Evolutionary conservation across 805 yeast genomes (phyloP), one percentile per base, ranked within the genome.

Genomic region (Candida jianshihensis): DNA sequence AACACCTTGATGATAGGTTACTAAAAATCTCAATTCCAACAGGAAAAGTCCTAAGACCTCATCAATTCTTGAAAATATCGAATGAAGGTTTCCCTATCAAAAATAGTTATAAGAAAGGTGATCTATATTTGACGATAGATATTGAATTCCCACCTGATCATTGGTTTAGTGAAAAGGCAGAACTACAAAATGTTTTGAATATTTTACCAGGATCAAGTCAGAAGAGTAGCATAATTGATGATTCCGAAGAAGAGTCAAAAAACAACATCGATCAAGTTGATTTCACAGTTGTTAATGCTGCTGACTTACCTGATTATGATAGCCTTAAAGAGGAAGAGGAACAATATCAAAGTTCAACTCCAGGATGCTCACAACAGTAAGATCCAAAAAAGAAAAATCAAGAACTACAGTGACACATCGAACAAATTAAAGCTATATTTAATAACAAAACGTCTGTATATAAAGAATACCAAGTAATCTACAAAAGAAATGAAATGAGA

Each of bases 51-150:
- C 51, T 88, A 6, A 71, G 80, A 49, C 96, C 96, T 0, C 81
- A 82, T 8, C 85, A 86, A 43, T 70, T 63, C 38, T 56, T 89
- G 24, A 68, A 76, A 40, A 63, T 89, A 11, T 58, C 68, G 27
- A 71, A 72, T 29, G 95, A 87, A 56, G 97, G 97, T 5, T 86
- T 90, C 94, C 96, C 96, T 1, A 50, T 72, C 5, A 60, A 62
- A 39, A 45, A 48, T 26, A 39, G 59, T 30, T 53, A 40, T 11
- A 51, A 46, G 41, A 62, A 62, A 30, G 96, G 96, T 19, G 84
- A 84, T 55, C 61, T 88, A 44, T 87, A 76, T 49, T 65, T 88
- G 14, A 73, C 68, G 35, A 57, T 85, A n/a, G 74, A 73, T 16
- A 75, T 89, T 35, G 86, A 78, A 47, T 88, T 89, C 56, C 97